Base-by-base conservation (phyloP, 805 yeast species). In the Pichia exigua region DNA sequence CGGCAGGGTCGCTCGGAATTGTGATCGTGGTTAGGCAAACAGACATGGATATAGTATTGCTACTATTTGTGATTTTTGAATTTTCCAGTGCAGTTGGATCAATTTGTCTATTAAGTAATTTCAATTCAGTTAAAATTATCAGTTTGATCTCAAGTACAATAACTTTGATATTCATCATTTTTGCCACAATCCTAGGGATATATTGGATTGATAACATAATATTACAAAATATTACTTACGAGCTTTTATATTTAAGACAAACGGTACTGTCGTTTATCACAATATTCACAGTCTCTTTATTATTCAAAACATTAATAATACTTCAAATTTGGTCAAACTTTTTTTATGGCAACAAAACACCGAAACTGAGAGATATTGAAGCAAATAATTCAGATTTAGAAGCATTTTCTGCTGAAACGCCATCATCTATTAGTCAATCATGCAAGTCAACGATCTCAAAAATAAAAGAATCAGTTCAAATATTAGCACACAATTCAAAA, bases 201-300 rank as follows among this genome's bases (percentile, higher is more conserved):
- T 54, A 51, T 27, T 52, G 55, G 55, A 54, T 52, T n/a, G 48
- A 54, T 32, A 18, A 39, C 28, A 22, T 51, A 5, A 45, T 51
- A 11, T 45, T 41, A 3, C 24, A 18, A 20, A 24, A 32, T 18
- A 20, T 44, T 8, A 43, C 7, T 5, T 26, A 10, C 9, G 8
- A 28, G 6, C 39, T 21, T n/a, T 22, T 49, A 11, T 40, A 42
- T 27, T 9, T 49, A 13, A n/a, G 51, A 8, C 53, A 49, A 27
- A 9, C 52, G 11, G n/a, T 46, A 38, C 13, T 49, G 6, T 35
- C 47, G 8, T 53, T 54, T 2, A 38, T n/a, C 2, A 54, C 56
- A 13, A 11, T 46, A 9, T 53, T 54, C 30, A 46, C 46, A 2
- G 15, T 49, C 6, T 54, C 57, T 0, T 4, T 51, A 22, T 4